Conservation (phyloP, 169 alveolate species). For the Plasmodium yoelii region DNA sequence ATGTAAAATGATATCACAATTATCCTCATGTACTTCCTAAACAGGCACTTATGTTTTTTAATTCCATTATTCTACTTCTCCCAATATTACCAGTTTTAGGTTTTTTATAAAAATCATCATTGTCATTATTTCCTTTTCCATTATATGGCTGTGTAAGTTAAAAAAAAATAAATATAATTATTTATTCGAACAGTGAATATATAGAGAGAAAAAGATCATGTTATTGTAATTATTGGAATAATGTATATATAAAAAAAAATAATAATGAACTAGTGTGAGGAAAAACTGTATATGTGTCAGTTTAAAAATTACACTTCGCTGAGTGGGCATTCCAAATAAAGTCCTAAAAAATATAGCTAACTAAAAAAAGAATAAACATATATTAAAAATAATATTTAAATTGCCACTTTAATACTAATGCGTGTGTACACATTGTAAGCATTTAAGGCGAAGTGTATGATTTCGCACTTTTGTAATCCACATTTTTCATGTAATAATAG, state of each 20-base stretch:
- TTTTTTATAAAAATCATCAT: slow-evolving; percentile 45
- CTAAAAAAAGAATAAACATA: slow-evolving; percentile 60
- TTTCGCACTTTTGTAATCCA: background rate
- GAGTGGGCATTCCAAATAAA: slow-evolving; percentile 50
- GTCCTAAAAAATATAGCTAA: slow-evolving; percentile 58
- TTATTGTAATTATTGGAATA: no score
- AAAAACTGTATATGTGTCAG: background rate
- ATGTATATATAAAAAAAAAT: no score
- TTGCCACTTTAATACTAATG: background rate
- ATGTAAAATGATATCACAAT: slow-evolving; percentile 16
- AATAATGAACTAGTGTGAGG: no score
- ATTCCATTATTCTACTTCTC: slow-evolving; percentile 64
- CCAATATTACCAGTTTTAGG: slow-evolving; percentile 31
- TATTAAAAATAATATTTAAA: background rate
- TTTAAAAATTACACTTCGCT: slow-evolving; percentile 19
- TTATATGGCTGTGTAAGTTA: slow-evolving; percentile 14
- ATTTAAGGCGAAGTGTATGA: background rate
- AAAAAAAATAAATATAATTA: background rate
- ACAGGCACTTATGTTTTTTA: slow-evolving; percentile 70
- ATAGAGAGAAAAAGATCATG: no score
- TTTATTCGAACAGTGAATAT: no score
- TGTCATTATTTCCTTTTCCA: slow-evolving; percentile 26
- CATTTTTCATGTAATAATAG: background rate
- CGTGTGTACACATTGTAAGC: background rate
- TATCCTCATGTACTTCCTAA: slow-evolving; percentile 74